Base-by-base conservation (phyloP, 2,329 filamentous ascomycete genomes). In the Xylaria polymorpha region DNA sequence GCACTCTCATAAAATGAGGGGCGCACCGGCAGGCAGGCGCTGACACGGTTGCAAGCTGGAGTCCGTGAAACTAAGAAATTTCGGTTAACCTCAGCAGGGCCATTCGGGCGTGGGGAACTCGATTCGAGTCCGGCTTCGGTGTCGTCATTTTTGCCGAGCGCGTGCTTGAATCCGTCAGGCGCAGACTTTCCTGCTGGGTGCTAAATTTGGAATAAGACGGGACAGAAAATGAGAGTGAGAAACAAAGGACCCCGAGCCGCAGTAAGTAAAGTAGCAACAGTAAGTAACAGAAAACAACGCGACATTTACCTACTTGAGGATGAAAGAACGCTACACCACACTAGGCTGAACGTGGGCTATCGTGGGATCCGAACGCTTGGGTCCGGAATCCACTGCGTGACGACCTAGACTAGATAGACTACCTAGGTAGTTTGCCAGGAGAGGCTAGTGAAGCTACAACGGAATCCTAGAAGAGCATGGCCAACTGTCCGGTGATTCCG, bases 331-430 rank as follows among this genome's bases (percentile, higher is more conserved):
- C 50, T 39, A 39, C 10, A 44, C 35, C 25, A 43, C 58, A 29
- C 25, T 43, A 65, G 22, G 35, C 39, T 9, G n/a, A 48, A 51
- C 32, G 15, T 50, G 35, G 15, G 48, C 37, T 32, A 35, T 57
- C 50, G 22, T 67, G 50, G 68, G 64, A 70, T 67, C 67, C 68
- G 68, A 57, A 51, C 55, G 65, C 51, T 63, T 61, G 68, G 67
- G 57, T 46, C 68, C 51, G 29, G 29, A 68, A 62, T 64, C 64
- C 44, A 61, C 58, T 56, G 46, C 18, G 37, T 43, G 22, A 51
- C 15, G 8, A 37, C 7, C 44, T 46, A 46, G 0, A 20, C n/a
- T 48, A 48, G 29, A 32, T 35, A 50, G 22, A 39, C 48, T 58
- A n/a, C n/a, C n/a, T n/a, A n/a, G n/a, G n/a, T n/a, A 41, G 43